A percentile compares a stretch with the other conserved stretches of the same genome.
Conservation (phyloP, 768 basidiomycete species). For the Leccinellum rugosiceps region DNA sequence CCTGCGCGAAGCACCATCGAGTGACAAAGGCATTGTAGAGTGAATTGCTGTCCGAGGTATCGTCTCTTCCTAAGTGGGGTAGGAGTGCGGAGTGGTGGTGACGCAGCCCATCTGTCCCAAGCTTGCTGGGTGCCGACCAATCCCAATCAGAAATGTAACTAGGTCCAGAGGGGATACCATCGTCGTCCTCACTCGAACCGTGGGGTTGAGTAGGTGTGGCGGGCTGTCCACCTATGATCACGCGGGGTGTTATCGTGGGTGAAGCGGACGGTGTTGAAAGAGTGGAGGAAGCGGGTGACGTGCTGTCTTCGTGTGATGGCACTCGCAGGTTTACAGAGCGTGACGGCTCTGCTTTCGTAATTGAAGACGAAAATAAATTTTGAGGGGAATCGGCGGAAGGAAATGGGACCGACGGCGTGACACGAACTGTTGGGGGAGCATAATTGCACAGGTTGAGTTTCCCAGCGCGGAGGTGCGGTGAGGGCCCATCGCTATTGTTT, state of each 20-base stretch:
- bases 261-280: slow-evolving; percentile 25
- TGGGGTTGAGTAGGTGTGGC: slow-evolving; percentile 10
- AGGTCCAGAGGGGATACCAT: not conserved
- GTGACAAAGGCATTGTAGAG: slow-evolving; percentile 59
- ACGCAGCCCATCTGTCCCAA: not conserved
- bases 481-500: not conserved
- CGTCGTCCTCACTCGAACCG: not conserved
- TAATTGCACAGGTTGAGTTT: slow-evolving; percentile 34
- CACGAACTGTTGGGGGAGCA: slow-evolving; percentile 23
- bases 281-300: slow-evolving; percentile 27
- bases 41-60: slow-evolving; percentile 24
- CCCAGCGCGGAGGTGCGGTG: slow-evolving; percentile 9
- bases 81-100: not conserved
- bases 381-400: not conserved
- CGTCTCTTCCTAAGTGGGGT: slow-evolving; percentile 12
- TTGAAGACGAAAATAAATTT: not conserved
- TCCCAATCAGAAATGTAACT: slow-evolving; percentile 21
- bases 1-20: slow-evolving; percentile 69
- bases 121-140: slow-evolving; percentile 16
- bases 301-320: slow-evolving; percentile 11
- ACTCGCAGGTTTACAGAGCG: not conserved
- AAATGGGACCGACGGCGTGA: not conserved
- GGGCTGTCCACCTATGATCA: slow-evolving; percentile 27
- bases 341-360: not conserved
- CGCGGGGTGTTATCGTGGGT: slow-evolving; percentile 18